Conservation (phyloP, 2,329 filamentous ascomycete genomes). For the Cercospora sesami region DNA sequence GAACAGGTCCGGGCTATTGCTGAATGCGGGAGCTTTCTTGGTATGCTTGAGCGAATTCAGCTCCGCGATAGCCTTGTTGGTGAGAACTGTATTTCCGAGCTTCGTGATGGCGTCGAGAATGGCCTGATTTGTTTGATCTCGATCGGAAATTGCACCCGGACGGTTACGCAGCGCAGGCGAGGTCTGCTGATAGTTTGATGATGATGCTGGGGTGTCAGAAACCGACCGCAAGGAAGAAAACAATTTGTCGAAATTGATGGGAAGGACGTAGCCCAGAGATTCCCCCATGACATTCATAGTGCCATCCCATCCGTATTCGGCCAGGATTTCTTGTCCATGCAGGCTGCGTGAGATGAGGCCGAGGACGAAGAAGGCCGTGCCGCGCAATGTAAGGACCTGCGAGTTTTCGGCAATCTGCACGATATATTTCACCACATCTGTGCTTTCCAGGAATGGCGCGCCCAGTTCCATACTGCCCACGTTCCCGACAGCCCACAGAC, state of each 20-base stretch:
- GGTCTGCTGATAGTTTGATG: constrained; percentile 13
- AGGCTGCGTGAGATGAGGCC: constrained; percentile 88
- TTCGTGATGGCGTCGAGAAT: constrained; percentile 85
- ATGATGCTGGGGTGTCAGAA: not conserved
- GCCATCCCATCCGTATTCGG: constrained; percentile 89
- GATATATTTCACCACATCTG: constrained; percentile 83
- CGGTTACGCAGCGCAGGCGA: constrained; percentile 21
- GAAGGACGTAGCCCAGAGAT: constrained; percentile 85
- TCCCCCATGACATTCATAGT: constrained; percentile 80
- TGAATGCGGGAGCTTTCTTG: constrained; percentile 73
- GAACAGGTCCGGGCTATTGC: constrained; percentile 70
- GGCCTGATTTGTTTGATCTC: constrained; percentile 65
- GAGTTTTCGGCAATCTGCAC: constrained; percentile 84
- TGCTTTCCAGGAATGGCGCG: constrained; percentile 87
- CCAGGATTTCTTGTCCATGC: constrained; percentile 87
- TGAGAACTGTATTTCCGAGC: constrained; percentile 88
- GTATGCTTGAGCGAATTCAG: constrained; percentile 55
- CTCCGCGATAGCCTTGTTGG: constrained; percentile 81
- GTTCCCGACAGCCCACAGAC: constrained; percentile 95
- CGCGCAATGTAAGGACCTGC: constrained; percentile 86
- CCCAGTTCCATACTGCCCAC: constrained; percentile 98
- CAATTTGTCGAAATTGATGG: constrained; percentile 72
- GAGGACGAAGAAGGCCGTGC: constrained; percentile 94
- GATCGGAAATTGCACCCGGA: constrained; percentile 28
- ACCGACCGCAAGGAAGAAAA: constrained; percentile 60